Evolutionary conservation across 208 protist genomes (phyloP), one percentile per base, ranked within the genome.

Genomic region (Crithidia bombi): DNA sequence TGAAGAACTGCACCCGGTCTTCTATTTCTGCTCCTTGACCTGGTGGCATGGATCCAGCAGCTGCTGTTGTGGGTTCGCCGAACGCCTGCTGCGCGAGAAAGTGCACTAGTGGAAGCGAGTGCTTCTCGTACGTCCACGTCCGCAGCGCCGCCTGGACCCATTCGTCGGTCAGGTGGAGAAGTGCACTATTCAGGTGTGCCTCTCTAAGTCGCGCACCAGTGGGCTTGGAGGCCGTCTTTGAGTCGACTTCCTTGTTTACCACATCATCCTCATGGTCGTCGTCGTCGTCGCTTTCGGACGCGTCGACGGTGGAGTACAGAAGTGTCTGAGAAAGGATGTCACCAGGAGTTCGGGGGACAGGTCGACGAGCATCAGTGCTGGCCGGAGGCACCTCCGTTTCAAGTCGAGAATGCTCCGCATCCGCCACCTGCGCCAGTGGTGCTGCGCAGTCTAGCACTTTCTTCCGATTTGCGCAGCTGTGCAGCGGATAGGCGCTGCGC

Each of bases 261-360:
- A 56, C 66, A 5, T 52, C 47, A 23, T 28, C 17, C 4, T 63
- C 33, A 5, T 54, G 38, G 12, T 65, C 63, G 9, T 46, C 39
- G 5, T 50, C n/a, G 3, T 52, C 38, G 15, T 55, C 63, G 11
- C 38, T 26, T 1, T 49, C n/a, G 3, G 41, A 50, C 0, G 43
- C 28, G 14, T 64, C n/a, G 7, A 62, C 61, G 4, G 52, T 50
- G 44, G 79, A 70, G 67, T 83, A 88, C 39, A 88, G 77, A 14
- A 88, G 69, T 0, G 83, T 21, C 17, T 75, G 74, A 0, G 74
- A 65, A 5, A 85, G 67, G 49, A 88, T 69, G 46, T 88, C 83
- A 7, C 69, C 83, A 7, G 83, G 83, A 0, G 78, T 88, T 21
- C 51, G 57, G 21, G 79, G 75, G 3, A 67, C 65, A 3, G 65